A percentile compares a stretch with the other conserved stretches of the same genome.
Conservation (phyloP, 352 stramenopile species). For the Pythium phragmitis region DNA sequence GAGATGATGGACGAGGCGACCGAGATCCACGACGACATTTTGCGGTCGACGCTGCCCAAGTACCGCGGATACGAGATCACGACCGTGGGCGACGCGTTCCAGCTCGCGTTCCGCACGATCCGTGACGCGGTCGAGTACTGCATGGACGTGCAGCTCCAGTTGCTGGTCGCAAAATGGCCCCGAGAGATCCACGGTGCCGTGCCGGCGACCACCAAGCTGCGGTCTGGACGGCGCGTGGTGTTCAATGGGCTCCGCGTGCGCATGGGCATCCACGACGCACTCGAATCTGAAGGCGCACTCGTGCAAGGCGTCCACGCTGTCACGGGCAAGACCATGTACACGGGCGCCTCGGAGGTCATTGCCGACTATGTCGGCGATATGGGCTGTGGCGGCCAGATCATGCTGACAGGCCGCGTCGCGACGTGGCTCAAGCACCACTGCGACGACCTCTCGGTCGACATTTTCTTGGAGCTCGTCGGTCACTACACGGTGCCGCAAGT, state of each 20-base stretch:
- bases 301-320: background rate
- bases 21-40: slow-evolving; percentile 35
- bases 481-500: slow-evolving; percentile 42
- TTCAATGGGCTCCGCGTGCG: slow-evolving; percentile 34
- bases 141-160: slow-evolving; percentile 20
- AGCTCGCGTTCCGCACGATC: slow-evolving; percentile 68
- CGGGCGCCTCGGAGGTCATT: slow-evolving; percentile 27
- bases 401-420: slow-evolving; percentile 30
- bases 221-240: slow-evolving; percentile 13
- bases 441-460: slow-evolving; percentile 22
- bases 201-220: slow-evolving; percentile 41
- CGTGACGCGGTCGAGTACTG: slow-evolving; percentile 47
- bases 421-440: slow-evolving; percentile 28
- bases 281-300: background rate
- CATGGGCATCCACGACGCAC: slow-evolving; percentile 32
- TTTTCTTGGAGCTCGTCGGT: slow-evolving; percentile 32
- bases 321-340: slow-evolving; percentile 24
- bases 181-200: slow-evolving; percentile 55
- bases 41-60: slow-evolving; percentile 31
- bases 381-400: slow-evolving; percentile 32
- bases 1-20: slow-evolving; percentile 33
- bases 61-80: slow-evolving; percentile 77
- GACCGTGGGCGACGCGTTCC: slow-evolving; percentile 66
- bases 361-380: slow-evolving; percentile 29
- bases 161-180: slow-evolving; percentile 50